phyloP scores from a whole-genome alignment of 2,329 filamentous ascomycete genomes.

The Mollisiaceae sp. region DNA sequence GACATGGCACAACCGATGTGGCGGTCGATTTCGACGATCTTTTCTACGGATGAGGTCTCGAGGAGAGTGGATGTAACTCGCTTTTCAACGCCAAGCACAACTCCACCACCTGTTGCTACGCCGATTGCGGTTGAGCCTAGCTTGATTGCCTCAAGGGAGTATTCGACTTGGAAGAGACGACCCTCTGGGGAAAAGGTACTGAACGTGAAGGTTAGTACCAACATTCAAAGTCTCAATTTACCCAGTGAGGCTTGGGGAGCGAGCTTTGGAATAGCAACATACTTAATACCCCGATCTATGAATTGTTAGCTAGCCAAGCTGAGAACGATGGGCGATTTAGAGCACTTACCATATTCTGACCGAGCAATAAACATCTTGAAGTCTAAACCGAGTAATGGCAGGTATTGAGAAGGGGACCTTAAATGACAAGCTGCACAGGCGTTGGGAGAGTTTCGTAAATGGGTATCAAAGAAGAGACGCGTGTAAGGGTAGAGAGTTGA shows the following conservation, averaged over 20 bases:
- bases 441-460: constrained; percentile 7
- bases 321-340: constrained; percentile 31
- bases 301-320: constrained; percentile 44
- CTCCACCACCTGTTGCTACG: constrained; percentile 92
- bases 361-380: constrained; percentile 97
- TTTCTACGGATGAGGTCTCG: constrained; percentile 97
- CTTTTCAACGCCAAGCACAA: constrained; percentile 98
- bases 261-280: constrained; percentile 45
- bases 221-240: not conserved
- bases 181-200: constrained; percentile 99
- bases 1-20: constrained; percentile 99
- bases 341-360: constrained; percentile 92
- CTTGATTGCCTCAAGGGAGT: constrained; percentile 99
- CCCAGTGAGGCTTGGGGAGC: not conserved
- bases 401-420: constrained; percentile 14
- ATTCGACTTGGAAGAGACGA: constrained; percentile 99
- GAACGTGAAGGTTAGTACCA: constrained; percentile 24
- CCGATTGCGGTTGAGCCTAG: constrained; percentile 98
- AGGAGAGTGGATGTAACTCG: constrained; percentile 96
- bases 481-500: not conserved
- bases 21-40: constrained; percentile 99
- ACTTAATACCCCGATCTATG: constrained; percentile 97
- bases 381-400: constrained; percentile 9
- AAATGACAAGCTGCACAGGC: constrained; percentile 22
- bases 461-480: constrained; percentile 6